These are phyloP conservation scores for Chalciporus chontae DNA, from an alignment of 768 basidiomycete genomes.

Conservation along the genomic window DNA sequence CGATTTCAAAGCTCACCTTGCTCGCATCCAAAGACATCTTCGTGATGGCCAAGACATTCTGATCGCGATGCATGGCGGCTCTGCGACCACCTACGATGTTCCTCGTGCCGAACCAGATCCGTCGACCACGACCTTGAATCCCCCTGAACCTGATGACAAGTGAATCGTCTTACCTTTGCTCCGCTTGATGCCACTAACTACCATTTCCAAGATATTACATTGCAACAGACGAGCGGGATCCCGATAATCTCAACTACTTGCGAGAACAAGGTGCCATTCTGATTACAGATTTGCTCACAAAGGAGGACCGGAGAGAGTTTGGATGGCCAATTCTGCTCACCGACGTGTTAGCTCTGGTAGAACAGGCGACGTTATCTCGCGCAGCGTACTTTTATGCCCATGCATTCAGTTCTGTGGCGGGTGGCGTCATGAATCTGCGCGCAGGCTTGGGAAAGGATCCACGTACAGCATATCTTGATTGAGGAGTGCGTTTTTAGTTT, in stretches of 20 bases:
- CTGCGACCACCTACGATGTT: conserved; percentile 17
- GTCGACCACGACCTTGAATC: conserved; percentile 21
- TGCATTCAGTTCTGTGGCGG: conserved; percentile 37
- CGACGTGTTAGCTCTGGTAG: conserved; percentile 41
- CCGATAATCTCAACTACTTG: conserved; percentile 30
- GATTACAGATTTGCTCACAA: conserved; percentile 39
- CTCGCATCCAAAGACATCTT: conserved; percentile 29
- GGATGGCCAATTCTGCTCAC: conserved; percentile 44
- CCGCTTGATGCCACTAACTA: background rate
- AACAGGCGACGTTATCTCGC: conserved; percentile 37
- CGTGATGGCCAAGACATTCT: conserved; percentile 15
- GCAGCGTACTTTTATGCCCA: conserved; percentile 42
- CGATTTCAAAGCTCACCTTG: conserved; percentile 31
- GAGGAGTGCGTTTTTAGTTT: conserved; percentile 1
- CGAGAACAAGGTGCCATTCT: conserved; percentile 36
- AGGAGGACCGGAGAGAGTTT: conserved; percentile 35
- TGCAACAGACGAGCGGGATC: conserved; percentile 43
- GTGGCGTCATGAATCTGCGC: conserved; percentile 41
- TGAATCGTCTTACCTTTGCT: conserved; percentile 1
- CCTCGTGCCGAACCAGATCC: conserved; percentile 18
- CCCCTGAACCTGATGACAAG: conserved; percentile 23
- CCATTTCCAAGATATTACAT: conserved; percentile 28
- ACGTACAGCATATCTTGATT: conserved; percentile 37
- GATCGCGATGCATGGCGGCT: conserved; percentile 19
- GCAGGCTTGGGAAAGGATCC: conserved; percentile 39